phyloP scores from a whole-genome alignment of 495 filamentous ascomycete species.

The Penicillium paxilli region DNA sequence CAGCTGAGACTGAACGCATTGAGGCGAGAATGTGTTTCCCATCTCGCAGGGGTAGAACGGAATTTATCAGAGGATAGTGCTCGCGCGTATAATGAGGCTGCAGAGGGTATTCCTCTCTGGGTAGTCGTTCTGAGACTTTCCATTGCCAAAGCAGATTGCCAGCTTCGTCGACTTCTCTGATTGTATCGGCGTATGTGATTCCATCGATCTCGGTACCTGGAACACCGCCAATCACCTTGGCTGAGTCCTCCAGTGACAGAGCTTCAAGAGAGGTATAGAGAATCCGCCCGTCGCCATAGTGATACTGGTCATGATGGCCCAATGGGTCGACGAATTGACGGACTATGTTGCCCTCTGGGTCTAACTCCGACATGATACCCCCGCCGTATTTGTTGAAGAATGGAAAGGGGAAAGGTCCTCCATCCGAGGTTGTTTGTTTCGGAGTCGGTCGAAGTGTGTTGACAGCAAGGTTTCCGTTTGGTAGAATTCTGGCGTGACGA shows the following conservation, averaged over 20 bases:
- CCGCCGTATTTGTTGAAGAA: conserved; percentile 49
- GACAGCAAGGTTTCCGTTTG: conserved; percentile 44
- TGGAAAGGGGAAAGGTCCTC: conserved; percentile 36
- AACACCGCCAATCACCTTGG: conserved; percentile 38
- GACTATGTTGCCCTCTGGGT: conserved; percentile 33
- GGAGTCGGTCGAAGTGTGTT: conserved; percentile 43
- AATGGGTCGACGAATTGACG: conserved; percentile 40
- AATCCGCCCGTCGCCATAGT: conserved; percentile 41
- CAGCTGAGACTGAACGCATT: conserved; percentile 39
- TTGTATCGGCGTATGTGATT: conserved; percentile 43
- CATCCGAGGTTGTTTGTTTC: background rate
- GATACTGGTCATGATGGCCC: conserved; percentile 49
- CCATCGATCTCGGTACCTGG: conserved; percentile 40
- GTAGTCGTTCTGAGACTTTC: conserved; percentile 42
- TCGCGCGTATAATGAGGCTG: conserved; percentile 45
- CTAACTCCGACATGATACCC: conserved; percentile 44
- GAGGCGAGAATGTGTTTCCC: conserved; percentile 46
- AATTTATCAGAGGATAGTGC: conserved; percentile 48
- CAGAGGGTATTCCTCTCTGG: conserved; percentile 30
- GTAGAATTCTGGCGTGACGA: conserved; percentile 43
- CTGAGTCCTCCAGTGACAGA: conserved; percentile 32
- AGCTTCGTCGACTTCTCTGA: conserved; percentile 39
- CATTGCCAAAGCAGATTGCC: conserved; percentile 44
- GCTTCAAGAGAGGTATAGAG: conserved; percentile 46
- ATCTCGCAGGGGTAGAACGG: conserved; percentile 32